Evolutionary conservation across 139 green algal genomes (phyloP).

Genomic region (Coccomyxa sp.): DNA sequence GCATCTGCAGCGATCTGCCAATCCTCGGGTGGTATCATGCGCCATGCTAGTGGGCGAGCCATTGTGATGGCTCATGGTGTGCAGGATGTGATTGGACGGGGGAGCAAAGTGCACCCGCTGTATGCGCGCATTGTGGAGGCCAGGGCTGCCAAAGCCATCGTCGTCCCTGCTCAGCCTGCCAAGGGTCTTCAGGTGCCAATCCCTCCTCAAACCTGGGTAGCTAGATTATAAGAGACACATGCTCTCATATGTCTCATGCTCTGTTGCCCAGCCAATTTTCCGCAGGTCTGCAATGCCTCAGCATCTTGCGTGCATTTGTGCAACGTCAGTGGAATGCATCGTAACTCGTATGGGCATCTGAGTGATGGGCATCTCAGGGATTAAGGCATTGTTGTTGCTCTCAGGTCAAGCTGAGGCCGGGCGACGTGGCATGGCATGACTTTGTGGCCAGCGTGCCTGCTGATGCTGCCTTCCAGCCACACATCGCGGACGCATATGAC

Average conservation of each 20-base stretch:
- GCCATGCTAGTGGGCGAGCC: too few relatives aligned
- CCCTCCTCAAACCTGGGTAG: not conserved
- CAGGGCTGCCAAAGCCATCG: conserved; percentile 4
- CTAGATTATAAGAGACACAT: not conserved
- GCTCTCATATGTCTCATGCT: not conserved
- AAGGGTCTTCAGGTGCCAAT: conserved; percentile 12
- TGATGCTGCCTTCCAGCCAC: conserved; percentile 13
- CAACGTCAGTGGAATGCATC: too few relatives aligned
- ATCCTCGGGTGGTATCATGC: not conserved
- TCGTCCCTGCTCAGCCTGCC: conserved; percentile 15
- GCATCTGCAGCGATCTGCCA: not conserved
- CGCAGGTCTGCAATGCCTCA: not conserved
- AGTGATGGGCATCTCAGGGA: too few relatives aligned
- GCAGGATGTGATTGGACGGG: conserved; percentile 75
- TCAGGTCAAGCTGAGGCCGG: conserved; percentile 27
- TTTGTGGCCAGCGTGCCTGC: conserved; percentile 36
- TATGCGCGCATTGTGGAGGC: conserved; percentile 58
- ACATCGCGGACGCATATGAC: conserved; percentile 35
- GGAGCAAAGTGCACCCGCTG: conserved; percentile 68
- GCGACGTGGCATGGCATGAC: conserved; percentile 42
- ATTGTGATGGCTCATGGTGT: not conserved
- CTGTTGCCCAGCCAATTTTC: not conserved
- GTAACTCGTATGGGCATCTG: too few relatives aligned
- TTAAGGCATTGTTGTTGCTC: not conserved
- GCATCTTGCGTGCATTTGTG: not conserved